A percentile compares a stretch with the other conserved stretches of the same genome.
Evolutionary conservation across 169 alveolate species (phyloP).

Genomic region (Blepharisma undulans): DNA sequence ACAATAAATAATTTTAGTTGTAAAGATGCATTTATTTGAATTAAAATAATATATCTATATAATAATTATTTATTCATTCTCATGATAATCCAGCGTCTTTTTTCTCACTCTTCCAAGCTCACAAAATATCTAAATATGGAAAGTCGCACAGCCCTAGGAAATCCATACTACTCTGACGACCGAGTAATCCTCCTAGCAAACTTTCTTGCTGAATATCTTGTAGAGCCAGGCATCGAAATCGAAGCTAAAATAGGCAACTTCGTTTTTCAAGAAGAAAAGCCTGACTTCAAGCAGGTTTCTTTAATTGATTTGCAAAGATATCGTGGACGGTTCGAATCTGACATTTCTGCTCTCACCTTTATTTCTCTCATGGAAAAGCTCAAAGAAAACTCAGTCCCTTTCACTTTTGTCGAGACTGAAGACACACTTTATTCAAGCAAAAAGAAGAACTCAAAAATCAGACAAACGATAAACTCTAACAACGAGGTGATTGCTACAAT

Average conservation of each 20-base stretch:
- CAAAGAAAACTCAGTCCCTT: too few relatives aligned
- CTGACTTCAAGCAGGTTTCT: background rate
- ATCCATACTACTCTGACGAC: constrained; percentile 2
- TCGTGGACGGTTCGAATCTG: background rate
- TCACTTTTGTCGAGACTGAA: constrained; percentile 7
- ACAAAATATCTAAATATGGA: background rate
- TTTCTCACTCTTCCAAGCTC: background rate
- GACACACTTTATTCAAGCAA: background rate
- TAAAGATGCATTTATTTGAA: background rate
- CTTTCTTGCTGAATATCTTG: background rate
- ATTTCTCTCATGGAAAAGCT: background rate
- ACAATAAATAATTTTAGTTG: too few relatives aligned
- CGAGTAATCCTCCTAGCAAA: constrained; percentile 8
- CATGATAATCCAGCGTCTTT: background rate
- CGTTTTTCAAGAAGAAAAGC: background rate
- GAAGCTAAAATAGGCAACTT: constrained; percentile 34
- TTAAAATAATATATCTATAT: too few relatives aligned
- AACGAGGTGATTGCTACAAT: constrained; percentile 8
- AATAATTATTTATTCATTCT: background rate
- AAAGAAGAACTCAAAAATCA: background rate
- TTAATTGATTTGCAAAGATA: background rate
- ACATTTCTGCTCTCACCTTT: background rate
- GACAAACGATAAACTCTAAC: background rate
- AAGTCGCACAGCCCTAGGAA: constrained; percentile 26
- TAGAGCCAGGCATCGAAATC: constrained; percentile 14